Evolutionary conservation across 2,329 filamentous ascomycete genomes (phyloP), one percentile per base, ranked within the genome.

Genomic region (Coleophoma crateriformis): DNA sequence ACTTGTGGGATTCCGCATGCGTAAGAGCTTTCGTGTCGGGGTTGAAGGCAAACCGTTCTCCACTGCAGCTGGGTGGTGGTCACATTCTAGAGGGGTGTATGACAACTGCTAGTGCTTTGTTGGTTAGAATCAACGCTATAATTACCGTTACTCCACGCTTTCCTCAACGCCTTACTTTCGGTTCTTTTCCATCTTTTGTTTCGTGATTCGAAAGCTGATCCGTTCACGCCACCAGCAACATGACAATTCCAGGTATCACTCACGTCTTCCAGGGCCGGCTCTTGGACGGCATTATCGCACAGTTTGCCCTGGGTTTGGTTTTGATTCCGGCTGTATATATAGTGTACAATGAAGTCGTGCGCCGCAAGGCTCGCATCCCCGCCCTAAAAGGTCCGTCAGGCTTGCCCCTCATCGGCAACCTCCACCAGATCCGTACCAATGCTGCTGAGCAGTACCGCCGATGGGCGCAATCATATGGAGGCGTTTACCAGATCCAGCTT

Each of bases 401-500:
- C 0, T 56, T 79, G 11, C 78, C 77, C 0, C 49, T 82, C 37
- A 74, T 82, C 39, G 78, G 78, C 11, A 81, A 81, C 47, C 59
- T 82, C 12, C 72, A 68, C 51, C 74, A 80, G 35, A 80, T 81
- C 32, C 71, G 75, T 4, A 65, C 68, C 46, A 77, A 81, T 52
- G 78, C 78, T 0, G 75, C 78, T 0, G 76, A 80, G 50, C 74
- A 78, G 59, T 82, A 81, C 58, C 73, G 76, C 2, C 55, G 71
- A 27, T 82, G 78, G 78, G 70, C 77, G 0, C 70, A 70, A 47
- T 68, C 63, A 37, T 75, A 75, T 50, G 73, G 74, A 0, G 58
- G 67, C 1, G 77, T 82, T 2, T 82, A 77, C 58, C 78, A 82
- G 57, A 76, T 82, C 17, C 73, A 77, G 58, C 62, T 82, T 7